These are phyloP conservation scores for Bipolaris cookei DNA, from an alignment of 2,329 filamentous ascomycete species.

Conservation along the genomic window DNA sequence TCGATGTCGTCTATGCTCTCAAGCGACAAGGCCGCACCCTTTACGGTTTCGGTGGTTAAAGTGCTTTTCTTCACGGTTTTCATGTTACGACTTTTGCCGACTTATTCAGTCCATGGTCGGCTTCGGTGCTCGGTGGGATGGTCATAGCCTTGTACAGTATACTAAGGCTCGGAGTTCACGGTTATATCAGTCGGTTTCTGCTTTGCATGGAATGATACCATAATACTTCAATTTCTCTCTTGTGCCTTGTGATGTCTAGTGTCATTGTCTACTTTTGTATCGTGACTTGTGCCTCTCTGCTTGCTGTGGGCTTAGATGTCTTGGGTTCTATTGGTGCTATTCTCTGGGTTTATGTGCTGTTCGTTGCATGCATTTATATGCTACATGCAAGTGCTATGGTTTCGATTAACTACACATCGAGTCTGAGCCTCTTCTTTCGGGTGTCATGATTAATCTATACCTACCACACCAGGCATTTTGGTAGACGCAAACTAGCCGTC, in stretches of 20 bases:
- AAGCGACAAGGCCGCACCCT: conserved; percentile 74
- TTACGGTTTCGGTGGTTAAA: conserved; percentile 89
- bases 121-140: conserved; percentile 59
- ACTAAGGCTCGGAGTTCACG: conserved; percentile 43
- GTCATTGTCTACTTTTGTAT: background rate
- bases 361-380: no score
- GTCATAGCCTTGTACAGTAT: conserved; percentile 44
- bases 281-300: background rate
- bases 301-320: background rate
- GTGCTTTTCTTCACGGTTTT: conserved; percentile 40
- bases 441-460: no score
- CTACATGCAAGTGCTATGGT: no score
- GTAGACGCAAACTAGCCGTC: no score
- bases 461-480: no score
- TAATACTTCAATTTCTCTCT: conserved; percentile 26
- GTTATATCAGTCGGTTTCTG: conserved; percentile 38
- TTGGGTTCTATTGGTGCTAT: no score
- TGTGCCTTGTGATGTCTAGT: conserved; percentile 13
- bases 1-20: conserved; percentile 68
- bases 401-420: no score
- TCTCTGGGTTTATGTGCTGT: no score
- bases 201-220: conserved; percentile 46
- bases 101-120: conserved; percentile 60
- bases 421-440: no score
- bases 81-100: conserved; percentile 44